Base-by-base conservation (phyloP, 1,284 basidiomycete genomes). In the Inonotus obliquus region DNA sequence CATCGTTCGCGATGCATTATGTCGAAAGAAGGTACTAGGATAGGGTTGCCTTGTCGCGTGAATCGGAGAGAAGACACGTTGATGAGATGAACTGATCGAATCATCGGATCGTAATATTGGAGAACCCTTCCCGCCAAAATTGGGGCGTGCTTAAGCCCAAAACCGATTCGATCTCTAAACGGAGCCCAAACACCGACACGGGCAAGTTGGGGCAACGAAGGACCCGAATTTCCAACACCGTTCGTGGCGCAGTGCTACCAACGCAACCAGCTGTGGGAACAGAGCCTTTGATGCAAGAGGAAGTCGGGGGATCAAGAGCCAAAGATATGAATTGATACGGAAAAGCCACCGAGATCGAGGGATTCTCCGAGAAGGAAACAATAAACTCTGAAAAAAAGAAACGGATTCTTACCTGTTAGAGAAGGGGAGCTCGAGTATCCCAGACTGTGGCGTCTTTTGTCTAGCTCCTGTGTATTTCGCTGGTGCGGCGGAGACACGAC, bases 31-130 rank as follows among this genome's bases (percentile, higher is more conserved):
- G 54, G 25, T 44, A 56, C 17, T 25, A 56, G 54, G 54, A 27
- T 41, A 56, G 54, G 54, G 54, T 56, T 21, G 54, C 39, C 23
- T 2, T 11, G 54, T 44, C 54, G 54, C 38, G 54, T 21, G 54
- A 56, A 45, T 27, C 37, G 21, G 39, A 44, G 37, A 4, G 39
- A 23, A 41, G 37, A n/a, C 54, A 45, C 37, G 53, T 32, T 49
- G 48, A 7, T 29, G 47, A 4, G 19, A 23, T 49, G 47, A 23
- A 21, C 17, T 49, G 48, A 49, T 49, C 48, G 48, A 49, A 49
- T 29, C 48, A 29, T 49, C n/a, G 21, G 23, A 25, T 7, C 21
- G 21, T 29, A 29, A 23, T 23, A 29, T 49, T 49, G 19, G 25
- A 2, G 25, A 49, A 49, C n/a, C n/a, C 13, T 23, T 25, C 7